Percentiles rank a stretch among this genome's conserved stretches.
Conservation (phyloP, 352 stramenopile genomes). For the Saprolegnia parasitica region DNA sequence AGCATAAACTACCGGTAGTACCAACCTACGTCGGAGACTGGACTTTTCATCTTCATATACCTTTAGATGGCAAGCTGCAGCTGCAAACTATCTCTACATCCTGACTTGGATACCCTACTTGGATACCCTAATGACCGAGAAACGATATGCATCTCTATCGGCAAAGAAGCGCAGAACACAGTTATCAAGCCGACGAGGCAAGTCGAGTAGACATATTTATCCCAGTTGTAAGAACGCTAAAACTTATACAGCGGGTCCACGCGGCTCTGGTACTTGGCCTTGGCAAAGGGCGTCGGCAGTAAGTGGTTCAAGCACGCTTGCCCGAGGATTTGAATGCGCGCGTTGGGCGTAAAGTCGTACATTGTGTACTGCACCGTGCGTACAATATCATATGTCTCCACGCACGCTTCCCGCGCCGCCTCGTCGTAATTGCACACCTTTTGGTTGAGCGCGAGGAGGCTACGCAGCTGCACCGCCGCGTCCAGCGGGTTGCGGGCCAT, state of each 20-base stretch:
- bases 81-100: no score
- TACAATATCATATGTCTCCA: slow-evolving; percentile 31
- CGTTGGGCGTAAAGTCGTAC: slow-evolving; percentile 57
- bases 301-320: slow-evolving; percentile 49
- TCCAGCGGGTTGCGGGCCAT: slow-evolving; percentile 59
- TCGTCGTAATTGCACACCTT: slow-evolving; percentile 44
- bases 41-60: no score
- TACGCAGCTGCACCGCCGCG: slow-evolving; percentile 51
- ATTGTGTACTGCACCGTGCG: slow-evolving; percentile 54
- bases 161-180: no score
- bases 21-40: no score
- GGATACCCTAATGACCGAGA: no score
- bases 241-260: slow-evolving; percentile 73
- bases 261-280: slow-evolving; percentile 62
- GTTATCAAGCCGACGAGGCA: not conserved
- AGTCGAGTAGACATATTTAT: not conserved
- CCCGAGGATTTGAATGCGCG: slow-evolving; percentile 57
- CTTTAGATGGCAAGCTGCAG: no score
- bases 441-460: slow-evolving; percentile 53
- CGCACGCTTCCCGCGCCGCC: slow-evolving; percentile 20
- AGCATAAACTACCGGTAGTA: no score
- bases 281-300: slow-evolving; percentile 57
- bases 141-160: no score
- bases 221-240: slow-evolving; percentile 32
- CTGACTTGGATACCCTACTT: no score